Base-by-base conservation (phyloP, 139 green algal genomes). In the Diplosphaera chodatii region DNA sequence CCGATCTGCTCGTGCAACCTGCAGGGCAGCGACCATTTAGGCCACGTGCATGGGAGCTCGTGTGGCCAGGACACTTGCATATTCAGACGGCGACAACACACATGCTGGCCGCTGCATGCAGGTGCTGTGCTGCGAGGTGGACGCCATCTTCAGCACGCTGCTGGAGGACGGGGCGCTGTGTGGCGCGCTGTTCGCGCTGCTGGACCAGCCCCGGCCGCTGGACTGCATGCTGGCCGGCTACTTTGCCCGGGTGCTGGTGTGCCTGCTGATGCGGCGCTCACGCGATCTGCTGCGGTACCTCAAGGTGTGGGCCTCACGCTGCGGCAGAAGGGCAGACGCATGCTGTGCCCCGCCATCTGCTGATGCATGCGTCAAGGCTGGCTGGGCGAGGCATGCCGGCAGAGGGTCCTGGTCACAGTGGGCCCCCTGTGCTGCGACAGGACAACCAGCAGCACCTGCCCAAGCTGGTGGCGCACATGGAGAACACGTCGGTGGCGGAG, bases 91-190 rank as follows among this genome's bases (percentile, higher is more conserved):
- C n/a, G n/a, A n/a, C n/a, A n/a, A n/a, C n/a, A n/a, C n/a, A n/a
- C n/a, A n/a, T n/a, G n/a, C 6, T 32, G 63, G n/a, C n/a, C n/a
- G n/a, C n/a, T n/a, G n/a, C n/a, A n/a, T 67, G 63, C 28, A 68
- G 66, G 65, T 98, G 55, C 93, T 98, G 55, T 97, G 90, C 80
- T 99, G 94, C 75, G 94, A 99, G 70, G 85, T 97, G 68, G 94
- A 98, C 73, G 85, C 84, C 31, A 89, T 99, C 13, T 94, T 96
- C 73, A 92, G 87, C 68, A 94, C 91, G 29, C 76, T 98, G 62
- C 72, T 97, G 37, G 89, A 91, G 32, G 79, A 94, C 31, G 75
- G 82, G 59, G 82, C 83, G 4, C 77, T 96, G 63, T 59, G 48
- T 18, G 48, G 77, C 22, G 67, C 82, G 55, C 86, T 98, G 6